A percentile compares a stretch with the other conserved stretches of the same genome.
Conservation (phyloP, 306 rosid genomes). For the Dryas octopetala region DNA sequence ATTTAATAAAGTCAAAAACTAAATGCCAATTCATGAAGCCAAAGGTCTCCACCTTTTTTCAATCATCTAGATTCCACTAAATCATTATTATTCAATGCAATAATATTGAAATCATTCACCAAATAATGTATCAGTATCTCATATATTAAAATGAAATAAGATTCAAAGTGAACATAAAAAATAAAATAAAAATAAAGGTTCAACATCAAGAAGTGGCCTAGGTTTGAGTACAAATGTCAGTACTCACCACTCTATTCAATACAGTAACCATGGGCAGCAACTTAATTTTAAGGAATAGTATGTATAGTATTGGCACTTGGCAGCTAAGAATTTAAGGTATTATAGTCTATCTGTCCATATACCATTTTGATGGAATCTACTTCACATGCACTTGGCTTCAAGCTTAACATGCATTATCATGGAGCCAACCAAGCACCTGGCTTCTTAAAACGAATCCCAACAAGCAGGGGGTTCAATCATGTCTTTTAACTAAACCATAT, state of each 20-base stretch:
- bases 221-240: too few species aligned
- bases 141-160: too few species aligned
- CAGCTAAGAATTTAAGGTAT: too few species aligned
- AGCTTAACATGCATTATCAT: background rate
- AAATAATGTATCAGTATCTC: too few species aligned
- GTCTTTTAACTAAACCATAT: background rate
- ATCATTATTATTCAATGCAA: background rate
- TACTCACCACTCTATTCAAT: too few species aligned
- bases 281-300: background rate
- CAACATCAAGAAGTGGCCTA: too few species aligned
- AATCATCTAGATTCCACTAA: conserved; percentile 14
- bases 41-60: conserved; percentile 11
- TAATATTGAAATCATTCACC: background rate
- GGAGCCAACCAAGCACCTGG: conserved; percentile 10
- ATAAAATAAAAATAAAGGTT: too few species aligned
- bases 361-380: conserved; percentile 8
- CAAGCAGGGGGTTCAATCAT: background rate
- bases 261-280: background rate
- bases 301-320: too few species aligned
- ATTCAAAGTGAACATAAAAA: too few species aligned
- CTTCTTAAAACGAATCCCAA: background rate
- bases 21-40: conserved; percentile 8
- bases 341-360: background rate
- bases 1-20: conserved; percentile 10
- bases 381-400: background rate